Percentiles rank a stretch among this genome's conserved stretches.
phyloP scores from a whole-genome alignment of 2,329 filamentous ascomycete species.

The Sclerotinia glacialis region DNA sequence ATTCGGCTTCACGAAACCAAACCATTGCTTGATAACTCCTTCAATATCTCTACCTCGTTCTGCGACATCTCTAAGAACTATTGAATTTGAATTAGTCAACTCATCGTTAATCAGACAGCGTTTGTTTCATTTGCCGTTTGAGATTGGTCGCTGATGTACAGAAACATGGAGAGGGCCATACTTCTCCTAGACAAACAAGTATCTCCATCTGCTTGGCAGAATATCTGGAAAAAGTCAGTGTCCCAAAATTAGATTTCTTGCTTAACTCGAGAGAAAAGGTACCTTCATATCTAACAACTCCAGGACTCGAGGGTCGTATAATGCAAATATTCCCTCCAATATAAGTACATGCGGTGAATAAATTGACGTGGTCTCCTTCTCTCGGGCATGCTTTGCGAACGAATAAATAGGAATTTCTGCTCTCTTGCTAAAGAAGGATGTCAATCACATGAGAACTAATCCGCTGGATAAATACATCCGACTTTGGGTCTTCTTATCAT shows the following conservation, averaged over 20 bases:
- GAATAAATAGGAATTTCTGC: conserved; percentile 94
- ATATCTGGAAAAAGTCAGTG: conserved; percentile 57
- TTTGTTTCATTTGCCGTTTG: background rate
- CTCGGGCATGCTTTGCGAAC: conserved; percentile 82
- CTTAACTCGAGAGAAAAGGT: conserved; percentile 29
- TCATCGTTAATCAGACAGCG: background rate
- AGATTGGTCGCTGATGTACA: background rate
- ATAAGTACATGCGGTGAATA: conserved; percentile 97
- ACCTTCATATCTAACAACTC: conserved; percentile 90
- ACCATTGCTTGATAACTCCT: conserved; percentile 98
- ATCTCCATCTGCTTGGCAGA: conserved; percentile 93
- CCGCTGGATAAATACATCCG: background rate
- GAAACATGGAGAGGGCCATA: conserved; percentile 45
- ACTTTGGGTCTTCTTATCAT: background rate
- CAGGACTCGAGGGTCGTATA: conserved; percentile 82
- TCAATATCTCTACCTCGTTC: conserved; percentile 89
- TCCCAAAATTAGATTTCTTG: conserved; percentile 12
- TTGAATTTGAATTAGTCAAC: conserved; percentile 19
- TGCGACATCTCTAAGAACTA: conserved; percentile 75
- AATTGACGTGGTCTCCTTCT: conserved; percentile 77
- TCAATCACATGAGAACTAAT: conserved; percentile 10
- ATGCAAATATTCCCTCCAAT: conserved; percentile 90
- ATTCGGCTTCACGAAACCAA: conserved; percentile 92
- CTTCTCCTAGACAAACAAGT: conserved; percentile 86
- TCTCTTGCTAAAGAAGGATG: conserved; percentile 59